Percentiles rank a stretch among this genome's conserved stretches.
phyloP scores from a whole-genome alignment of 139 green algal genomes.

The Yamagishiella unicocca region DNA sequence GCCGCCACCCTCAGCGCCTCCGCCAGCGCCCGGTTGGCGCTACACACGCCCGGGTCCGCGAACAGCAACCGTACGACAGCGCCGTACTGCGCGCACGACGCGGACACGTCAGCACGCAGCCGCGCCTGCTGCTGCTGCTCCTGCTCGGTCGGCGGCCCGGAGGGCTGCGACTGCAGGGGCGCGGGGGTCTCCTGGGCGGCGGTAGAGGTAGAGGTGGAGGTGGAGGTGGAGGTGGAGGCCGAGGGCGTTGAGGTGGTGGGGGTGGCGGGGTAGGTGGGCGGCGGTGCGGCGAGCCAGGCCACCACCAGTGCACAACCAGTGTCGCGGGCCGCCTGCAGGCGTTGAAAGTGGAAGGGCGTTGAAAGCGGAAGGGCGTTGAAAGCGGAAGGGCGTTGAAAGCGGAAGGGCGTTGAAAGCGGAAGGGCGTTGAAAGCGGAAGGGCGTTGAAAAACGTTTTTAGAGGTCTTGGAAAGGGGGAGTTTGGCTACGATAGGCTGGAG shows the following conservation, averaged over 20 bases:
- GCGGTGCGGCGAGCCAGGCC: conserved; percentile 58
- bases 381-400: too few species aligned
- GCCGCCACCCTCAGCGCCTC: conserved; percentile 60
- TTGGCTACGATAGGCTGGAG: too few species aligned
- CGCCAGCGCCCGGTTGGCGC: conserved; percentile 65
- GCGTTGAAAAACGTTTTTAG: too few species aligned
- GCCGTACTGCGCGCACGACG: neutral
- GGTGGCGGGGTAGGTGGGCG: conserved; percentile 12
- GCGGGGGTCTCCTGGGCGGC: too few species aligned
- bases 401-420: too few species aligned
- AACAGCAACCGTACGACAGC: conserved; percentile 33
- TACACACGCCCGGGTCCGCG: conserved; percentile 46
- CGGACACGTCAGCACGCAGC: conserved; percentile 1
- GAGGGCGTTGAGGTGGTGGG: conserved; percentile 3
- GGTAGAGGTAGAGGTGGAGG: neutral
- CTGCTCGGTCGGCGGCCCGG: too few species aligned
- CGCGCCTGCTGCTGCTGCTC: neutral
- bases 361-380: too few species aligned
- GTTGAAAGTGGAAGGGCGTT: too few species aligned
- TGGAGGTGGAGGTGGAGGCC: neutral
- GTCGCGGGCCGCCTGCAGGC: conserved; percentile 14
- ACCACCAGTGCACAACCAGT: conserved; percentile 51
- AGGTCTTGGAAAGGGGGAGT: too few species aligned
- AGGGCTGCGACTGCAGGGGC: too few species aligned
- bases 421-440: too few species aligned